A percentile compares a stretch with the other conserved stretches of the same genome.
Conservation (phyloP, 148 eudicot genomes). For the Silene latifolia region DNA sequence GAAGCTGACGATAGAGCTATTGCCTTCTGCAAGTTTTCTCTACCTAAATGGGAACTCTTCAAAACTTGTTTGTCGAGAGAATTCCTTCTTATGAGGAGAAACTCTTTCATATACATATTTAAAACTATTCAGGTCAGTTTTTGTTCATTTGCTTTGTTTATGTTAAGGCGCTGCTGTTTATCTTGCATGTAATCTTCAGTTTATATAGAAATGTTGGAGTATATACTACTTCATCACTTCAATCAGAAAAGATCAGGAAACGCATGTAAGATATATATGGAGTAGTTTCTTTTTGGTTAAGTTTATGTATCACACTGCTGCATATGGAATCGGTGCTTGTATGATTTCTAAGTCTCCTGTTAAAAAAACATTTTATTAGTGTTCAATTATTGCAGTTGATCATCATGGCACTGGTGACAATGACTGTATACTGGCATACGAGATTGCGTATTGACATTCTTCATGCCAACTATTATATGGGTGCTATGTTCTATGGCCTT, state of each 20-base stretch:
- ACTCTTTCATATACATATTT: conserved; percentile 63
- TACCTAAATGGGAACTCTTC: conserved; percentile 61
- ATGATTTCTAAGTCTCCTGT: background rate
- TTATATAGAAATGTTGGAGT: too few relatives aligned
- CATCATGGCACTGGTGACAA: conserved; percentile 46
- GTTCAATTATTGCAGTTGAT: conserved; percentile 42
- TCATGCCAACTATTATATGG: conserved; percentile 64
- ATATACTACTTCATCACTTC: too few relatives aligned
- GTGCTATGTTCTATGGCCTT: conserved; percentile 61
- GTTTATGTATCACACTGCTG: background rate
- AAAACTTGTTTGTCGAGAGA: conserved; percentile 75
- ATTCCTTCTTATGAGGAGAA: conserved; percentile 64
- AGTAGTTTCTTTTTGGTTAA: background rate
- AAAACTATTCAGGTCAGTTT: conserved; percentile 56
- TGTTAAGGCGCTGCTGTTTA: too few relatives aligned
- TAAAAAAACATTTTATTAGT: background rate
- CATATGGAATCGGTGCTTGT: background rate
- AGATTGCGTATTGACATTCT: conserved; percentile 49
- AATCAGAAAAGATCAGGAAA: background rate
- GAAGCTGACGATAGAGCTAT: conserved; percentile 45
- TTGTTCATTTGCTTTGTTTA: background rate
- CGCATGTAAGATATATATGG: background rate
- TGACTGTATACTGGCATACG: conserved; percentile 65
- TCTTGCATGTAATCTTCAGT: too few relatives aligned
- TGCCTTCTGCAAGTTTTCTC: conserved; percentile 39